Conservation (phyloP, 176 grass and related monocot species). For the Chrysopogon serrulatus region DNA sequence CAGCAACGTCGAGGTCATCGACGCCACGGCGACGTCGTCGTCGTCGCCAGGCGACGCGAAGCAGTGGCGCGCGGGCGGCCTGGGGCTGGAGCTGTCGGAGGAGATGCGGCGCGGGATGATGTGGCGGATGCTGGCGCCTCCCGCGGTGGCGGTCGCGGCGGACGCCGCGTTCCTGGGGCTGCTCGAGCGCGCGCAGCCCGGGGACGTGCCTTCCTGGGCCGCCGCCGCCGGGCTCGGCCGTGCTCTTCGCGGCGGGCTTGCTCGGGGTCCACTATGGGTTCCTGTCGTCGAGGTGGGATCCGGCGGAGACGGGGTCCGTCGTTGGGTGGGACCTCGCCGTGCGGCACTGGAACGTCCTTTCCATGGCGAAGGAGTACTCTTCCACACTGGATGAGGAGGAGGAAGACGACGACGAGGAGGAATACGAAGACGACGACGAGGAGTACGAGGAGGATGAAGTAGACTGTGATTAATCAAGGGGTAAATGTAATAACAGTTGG, state of each 20-base stretch:
- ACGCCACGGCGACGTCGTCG: background rate
- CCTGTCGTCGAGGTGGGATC: conserved; percentile 46
- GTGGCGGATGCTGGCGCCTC: conserved; percentile 36
- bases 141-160: conserved; percentile 23
- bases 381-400: background rate
- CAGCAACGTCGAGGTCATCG: conserved; percentile 30
- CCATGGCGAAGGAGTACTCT: conserved; percentile 9
- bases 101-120: conserved; percentile 46
- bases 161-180: conserved; percentile 28
- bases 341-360: conserved; percentile 21
- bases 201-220: conserved; percentile 14
- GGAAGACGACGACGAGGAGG: background rate
- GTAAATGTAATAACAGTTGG: background rate
- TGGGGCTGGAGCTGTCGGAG: conserved; percentile 20
- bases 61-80: conserved; percentile 13
- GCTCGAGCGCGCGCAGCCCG: conserved; percentile 11
- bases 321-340: conserved; percentile 45
- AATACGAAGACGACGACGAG: background rate
- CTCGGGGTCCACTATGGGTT: conserved; percentile 43
- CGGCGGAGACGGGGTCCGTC: conserved; percentile 10
- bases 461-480: background rate
- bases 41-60: background rate
- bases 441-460: conserved; percentile 12
- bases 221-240: conserved; percentile 15
- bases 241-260: conserved; percentile 23